Evolutionary conservation across 257 asterid genomes (phyloP).

Genomic region (Solanum paucissectum): DNA sequence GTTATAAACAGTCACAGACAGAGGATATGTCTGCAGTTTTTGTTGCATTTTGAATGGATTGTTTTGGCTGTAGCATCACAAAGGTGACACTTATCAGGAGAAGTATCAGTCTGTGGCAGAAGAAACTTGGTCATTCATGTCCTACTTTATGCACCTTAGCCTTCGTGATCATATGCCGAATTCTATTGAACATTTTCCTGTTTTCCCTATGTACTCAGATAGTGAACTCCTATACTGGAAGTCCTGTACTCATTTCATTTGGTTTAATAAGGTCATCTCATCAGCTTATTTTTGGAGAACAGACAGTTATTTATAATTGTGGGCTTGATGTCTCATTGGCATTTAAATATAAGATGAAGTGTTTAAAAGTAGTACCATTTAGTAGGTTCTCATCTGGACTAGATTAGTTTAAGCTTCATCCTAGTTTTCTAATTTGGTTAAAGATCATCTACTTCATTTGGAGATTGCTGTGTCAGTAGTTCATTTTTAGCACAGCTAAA

Average conservation of each 20-base stretch:
- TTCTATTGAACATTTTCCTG: background rate
- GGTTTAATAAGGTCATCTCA: background rate
- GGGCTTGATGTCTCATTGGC: background rate
- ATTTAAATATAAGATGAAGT: background rate
- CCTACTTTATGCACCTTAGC: background rate
- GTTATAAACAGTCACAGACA: background rate
- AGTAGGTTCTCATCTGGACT: background rate
- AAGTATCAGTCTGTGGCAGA: background rate
- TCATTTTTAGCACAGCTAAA: background rate
- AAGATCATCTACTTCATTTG: background rate
- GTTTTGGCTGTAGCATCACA: background rate
- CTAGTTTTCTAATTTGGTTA: background rate
- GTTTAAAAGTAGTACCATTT: background rate
- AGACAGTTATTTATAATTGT: background rate
- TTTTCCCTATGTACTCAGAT: background rate
- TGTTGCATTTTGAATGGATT: background rate
- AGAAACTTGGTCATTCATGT: background rate
- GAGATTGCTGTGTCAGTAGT: background rate
- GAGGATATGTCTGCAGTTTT: background rate
- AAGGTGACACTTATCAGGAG: background rate
- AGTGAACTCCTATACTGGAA: background rate
- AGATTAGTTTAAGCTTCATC: background rate
- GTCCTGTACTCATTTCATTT: background rate
- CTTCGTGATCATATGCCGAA: background rate
- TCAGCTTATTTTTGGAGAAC: background rate